These are phyloP conservation scores for Albophoma yamanashiensis DNA, from an alignment of 2,329 filamentous ascomycete genomes.

Conservation along the genomic window DNA sequence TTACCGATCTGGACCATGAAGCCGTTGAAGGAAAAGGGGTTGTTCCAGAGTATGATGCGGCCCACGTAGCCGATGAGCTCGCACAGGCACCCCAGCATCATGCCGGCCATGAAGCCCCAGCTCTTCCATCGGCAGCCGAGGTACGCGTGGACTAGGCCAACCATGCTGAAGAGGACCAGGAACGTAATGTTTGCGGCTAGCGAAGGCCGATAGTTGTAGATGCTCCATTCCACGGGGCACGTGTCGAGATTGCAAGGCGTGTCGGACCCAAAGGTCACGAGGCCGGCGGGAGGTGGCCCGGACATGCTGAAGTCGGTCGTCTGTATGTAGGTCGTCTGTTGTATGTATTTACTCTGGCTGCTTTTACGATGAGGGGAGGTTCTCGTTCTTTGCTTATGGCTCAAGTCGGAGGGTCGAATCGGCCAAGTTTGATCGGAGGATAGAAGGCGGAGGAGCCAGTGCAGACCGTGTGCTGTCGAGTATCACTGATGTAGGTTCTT, in stretches of 20 bases:
- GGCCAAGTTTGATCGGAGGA: not conserved
- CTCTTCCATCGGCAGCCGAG: slow-evolving; percentile 36
- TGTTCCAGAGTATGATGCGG: slow-evolving; percentile 42
- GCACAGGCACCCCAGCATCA: slow-evolving; percentile 43
- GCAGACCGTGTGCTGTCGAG: not conserved
- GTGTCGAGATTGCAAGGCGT: slow-evolving; percentile 35
- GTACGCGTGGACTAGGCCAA: slow-evolving; percentile 27
- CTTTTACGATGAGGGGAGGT: not conserved
- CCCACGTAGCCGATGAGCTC: slow-evolving; percentile 55
- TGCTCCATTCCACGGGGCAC: slow-evolving; percentile 34
- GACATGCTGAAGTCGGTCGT: slow-evolving; percentile 1
- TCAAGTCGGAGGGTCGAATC: not conserved
- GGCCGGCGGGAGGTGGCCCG: slow-evolving; percentile 3
- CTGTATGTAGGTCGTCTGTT: not conserved
- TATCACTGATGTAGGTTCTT: not conserved
- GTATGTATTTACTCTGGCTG: not conserved
- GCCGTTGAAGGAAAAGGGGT: slow-evolving; percentile 46
- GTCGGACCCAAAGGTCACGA: slow-evolving; percentile 29
- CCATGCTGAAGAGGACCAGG: slow-evolving; percentile 34
- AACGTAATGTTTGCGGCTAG: slow-evolving; percentile 43
- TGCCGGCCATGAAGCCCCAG: slow-evolving; percentile 37
- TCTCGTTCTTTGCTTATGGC: not conserved
- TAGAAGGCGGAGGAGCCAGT: not conserved
- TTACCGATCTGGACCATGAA: slow-evolving; percentile 57
- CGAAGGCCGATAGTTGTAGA: slow-evolving; percentile 44